These are phyloP conservation scores for Moniliophthora roreri DNA, from an alignment of 1,284 basidiomycete genomes.

Conservation along the genomic window DNA sequence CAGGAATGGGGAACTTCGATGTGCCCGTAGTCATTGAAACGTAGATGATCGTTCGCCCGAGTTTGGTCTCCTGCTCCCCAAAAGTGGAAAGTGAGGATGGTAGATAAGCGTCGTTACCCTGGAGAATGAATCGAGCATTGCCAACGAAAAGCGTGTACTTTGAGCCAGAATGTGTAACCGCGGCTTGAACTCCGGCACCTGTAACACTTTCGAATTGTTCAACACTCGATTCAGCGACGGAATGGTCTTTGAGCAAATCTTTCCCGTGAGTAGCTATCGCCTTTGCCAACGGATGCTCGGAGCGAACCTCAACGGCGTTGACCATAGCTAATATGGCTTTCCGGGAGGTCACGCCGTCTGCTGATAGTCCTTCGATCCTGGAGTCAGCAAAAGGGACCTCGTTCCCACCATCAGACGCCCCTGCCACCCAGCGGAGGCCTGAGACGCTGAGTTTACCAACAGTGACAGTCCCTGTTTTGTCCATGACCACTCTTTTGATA, in stretches of 20 bases:
- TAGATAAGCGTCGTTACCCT: constrained; percentile 48
- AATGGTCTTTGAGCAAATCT: constrained; percentile 53
- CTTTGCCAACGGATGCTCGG: constrained; percentile 95
- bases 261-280: constrained; percentile 85
- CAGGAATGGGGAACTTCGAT: constrained; percentile 43
- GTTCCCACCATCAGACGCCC: constrained; percentile 27
- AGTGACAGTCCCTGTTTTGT: constrained; percentile 99
- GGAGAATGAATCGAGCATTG: constrained; percentile 67
- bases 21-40: constrained; percentile 57
- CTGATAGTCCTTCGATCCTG: constrained; percentile 49
- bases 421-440: constrained; percentile 74
- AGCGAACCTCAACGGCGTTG: constrained; percentile 84
- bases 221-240: constrained; percentile 40
- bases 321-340: constrained; percentile 79
- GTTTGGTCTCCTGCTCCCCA: constrained; percentile 61
- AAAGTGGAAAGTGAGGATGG: constrained; percentile 63
- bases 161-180: constrained; percentile 46
- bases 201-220: constrained; percentile 85
- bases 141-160: constrained; percentile 72
- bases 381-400: constrained; percentile 43
- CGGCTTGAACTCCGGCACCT: constrained; percentile 85
- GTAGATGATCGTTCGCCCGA: constrained; percentile 85
- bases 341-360: constrained; percentile 60
- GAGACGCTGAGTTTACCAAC: constrained; percentile 73
- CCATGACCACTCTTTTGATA: constrained; percentile 83